phyloP scores from a whole-genome alignment of 1,284 basidiomycete species.

The Caloboletus firmus region DNA sequence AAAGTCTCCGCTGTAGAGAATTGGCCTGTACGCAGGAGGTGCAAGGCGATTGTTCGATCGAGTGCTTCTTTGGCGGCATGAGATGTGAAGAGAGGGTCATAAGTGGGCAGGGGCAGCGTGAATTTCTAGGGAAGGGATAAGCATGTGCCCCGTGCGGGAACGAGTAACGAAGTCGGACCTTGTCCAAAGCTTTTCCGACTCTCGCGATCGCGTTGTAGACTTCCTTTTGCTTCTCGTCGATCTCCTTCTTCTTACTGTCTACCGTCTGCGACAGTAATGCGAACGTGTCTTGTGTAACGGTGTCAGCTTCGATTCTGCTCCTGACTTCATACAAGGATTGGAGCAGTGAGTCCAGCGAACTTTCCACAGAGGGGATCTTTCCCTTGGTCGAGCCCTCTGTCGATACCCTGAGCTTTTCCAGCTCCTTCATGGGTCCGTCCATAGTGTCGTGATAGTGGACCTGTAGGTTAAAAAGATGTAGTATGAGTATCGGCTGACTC shows the following conservation, averaged over 20 bases:
- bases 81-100: slow-evolving; percentile 69
- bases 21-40: slow-evolving; percentile 79
- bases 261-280: slow-evolving; percentile 56
- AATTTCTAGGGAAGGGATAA: slow-evolving; percentile 58
- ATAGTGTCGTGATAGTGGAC: slow-evolving; percentile 38
- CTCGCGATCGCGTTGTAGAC: slow-evolving; percentile 74
- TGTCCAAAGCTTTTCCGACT: slow-evolving; percentile 85
- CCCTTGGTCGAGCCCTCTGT: slow-evolving; percentile 48
- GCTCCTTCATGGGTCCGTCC: slow-evolving; percentile 73
- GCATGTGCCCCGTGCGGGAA: not conserved
- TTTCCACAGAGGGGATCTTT: slow-evolving; percentile 57
- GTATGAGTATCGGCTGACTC: not conserved
- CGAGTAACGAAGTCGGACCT: slow-evolving; percentile 51
- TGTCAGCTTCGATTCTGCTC: slow-evolving; percentile 53
- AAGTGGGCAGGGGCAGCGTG: slow-evolving; percentile 60
- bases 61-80: slow-evolving; percentile 58
- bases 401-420: slow-evolving; percentile 68
- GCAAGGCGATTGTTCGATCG: slow-evolving; percentile 72
- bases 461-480: not conserved
- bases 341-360: slow-evolving; percentile 71
- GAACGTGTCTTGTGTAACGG: slow-evolving; percentile 54
- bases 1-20: slow-evolving; percentile 75
- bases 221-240: slow-evolving; percentile 87
- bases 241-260: slow-evolving; percentile 75
- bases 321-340: slow-evolving; percentile 59